phyloP scores from a whole-genome alignment of 2,329 filamentous ascomycete species.

The Fusarium fracticaudum region DNA sequence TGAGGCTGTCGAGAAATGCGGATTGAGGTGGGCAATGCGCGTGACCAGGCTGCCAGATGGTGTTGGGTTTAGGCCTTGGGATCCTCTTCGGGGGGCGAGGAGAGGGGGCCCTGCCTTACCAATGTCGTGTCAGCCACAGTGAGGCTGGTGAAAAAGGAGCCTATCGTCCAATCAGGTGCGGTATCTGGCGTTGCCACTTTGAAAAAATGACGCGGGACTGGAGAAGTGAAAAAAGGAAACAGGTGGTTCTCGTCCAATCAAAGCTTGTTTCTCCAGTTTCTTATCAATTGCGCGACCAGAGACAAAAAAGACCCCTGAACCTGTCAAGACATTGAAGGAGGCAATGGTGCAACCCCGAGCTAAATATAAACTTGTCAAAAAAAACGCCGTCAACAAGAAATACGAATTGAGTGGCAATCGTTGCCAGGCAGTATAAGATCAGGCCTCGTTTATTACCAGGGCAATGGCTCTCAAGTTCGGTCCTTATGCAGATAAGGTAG shows the following conservation, averaged over 20 bases:
- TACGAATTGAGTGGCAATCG: neutral
- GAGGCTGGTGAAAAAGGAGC: constrained; percentile 32
- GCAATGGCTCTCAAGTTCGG: neutral
- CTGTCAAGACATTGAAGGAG: constrained; percentile 4
- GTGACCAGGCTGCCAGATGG: constrained; percentile 49
- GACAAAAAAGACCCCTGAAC: constrained; percentile 14
- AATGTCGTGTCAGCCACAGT: constrained; percentile 36
- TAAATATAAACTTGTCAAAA: neutral
- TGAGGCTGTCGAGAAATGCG: constrained; percentile 47
- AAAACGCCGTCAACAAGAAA: neutral
- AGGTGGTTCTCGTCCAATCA: constrained; percentile 19
- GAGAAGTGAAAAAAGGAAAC: constrained; percentile 30
- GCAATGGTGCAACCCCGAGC: constrained; percentile 13
- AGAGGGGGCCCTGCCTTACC: constrained; percentile 34
- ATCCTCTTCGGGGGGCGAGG: constrained; percentile 26
- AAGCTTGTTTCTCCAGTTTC: constrained; percentile 30
- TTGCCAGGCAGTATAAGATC: neutral
- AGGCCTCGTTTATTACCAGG: neutral
- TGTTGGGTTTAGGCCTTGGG: constrained; percentile 44
- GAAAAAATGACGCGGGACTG: constrained; percentile 34
- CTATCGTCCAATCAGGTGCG: constrained; percentile 27
- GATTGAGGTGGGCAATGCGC: constrained; percentile 50
- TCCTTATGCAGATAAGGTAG: neutral
- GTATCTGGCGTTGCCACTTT: constrained; percentile 27
- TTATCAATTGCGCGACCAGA: constrained; percentile 17